These are phyloP conservation scores for Zopfochytrium polystomum DNA, from an alignment of 371 early-diverging fungal genomes.

Conservation along the genomic window DNA sequence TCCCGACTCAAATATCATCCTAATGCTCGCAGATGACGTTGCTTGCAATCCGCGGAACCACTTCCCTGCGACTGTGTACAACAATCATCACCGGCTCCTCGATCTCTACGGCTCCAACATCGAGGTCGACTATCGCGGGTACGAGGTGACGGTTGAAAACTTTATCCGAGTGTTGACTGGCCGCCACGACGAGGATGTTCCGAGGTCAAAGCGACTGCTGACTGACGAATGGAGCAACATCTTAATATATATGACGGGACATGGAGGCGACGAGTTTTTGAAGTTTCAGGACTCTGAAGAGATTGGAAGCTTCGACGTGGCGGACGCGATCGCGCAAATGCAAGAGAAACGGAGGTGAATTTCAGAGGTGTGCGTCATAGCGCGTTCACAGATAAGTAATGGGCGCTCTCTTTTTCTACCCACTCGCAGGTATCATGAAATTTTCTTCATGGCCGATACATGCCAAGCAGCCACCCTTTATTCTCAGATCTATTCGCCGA, in stretches of 20 bases:
- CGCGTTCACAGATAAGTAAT: background rate
- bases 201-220: slow-evolving; percentile 82
- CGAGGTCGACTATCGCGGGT: slow-evolving; percentile 96
- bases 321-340: slow-evolving; percentile 96
- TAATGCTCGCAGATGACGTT: slow-evolving; percentile 97
- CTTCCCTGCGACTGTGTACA: slow-evolving; percentile 89
- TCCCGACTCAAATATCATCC: slow-evolving; percentile 94
- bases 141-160: slow-evolving; percentile 96
- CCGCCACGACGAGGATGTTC: slow-evolving; percentile 43
- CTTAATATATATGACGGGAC: slow-evolving; percentile 95
- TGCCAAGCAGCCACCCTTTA: slow-evolving; percentile 97
- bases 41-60: slow-evolving; percentile 94
- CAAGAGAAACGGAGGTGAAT: slow-evolving; percentile 76
- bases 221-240: slow-evolving; percentile 93
- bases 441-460: slow-evolving; percentile 95
- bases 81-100: slow-evolving; percentile 72
- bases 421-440: slow-evolving; percentile 78
- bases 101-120: slow-evolving; percentile 93
- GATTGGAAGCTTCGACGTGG: slow-evolving; percentile 87
- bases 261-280: slow-evolving; percentile 95
- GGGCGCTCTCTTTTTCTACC: background rate
- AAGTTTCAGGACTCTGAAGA: slow-evolving; percentile 98
- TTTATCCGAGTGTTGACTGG: slow-evolving; percentile 91
- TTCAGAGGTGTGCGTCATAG: background rate
- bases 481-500: slow-evolving; percentile 83